A percentile compares a stretch with the other conserved stretches of the same genome.
Conservation (phyloP, 768 basidiomycete genomes). For the Trametes maxima region DNA sequence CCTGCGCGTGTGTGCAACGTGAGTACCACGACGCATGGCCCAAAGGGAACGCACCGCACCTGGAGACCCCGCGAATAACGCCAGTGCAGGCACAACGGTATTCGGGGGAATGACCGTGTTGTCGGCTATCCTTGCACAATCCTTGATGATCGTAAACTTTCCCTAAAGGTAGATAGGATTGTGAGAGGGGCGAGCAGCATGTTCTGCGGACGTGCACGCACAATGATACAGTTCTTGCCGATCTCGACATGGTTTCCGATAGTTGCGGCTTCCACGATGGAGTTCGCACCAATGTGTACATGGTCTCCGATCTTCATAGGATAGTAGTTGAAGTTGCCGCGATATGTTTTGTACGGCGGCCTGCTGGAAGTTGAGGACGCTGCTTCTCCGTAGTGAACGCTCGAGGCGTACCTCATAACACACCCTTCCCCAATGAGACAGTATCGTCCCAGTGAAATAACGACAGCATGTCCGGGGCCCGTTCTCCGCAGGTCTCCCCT, state of each 20-base stretch:
- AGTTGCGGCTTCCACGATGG: conserved; percentile 90
- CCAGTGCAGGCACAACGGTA: conserved; percentile 88
- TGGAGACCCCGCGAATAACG: conserved; percentile 87
- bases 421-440: conserved; percentile 89
- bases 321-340: conserved; percentile 94
- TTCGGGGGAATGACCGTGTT: conserved; percentile 89
- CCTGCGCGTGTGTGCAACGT: conserved; percentile 46
- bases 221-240: conserved; percentile 94
- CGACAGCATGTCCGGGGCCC: conserved; percentile 90
- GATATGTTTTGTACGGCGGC: conserved; percentile 88
- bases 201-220: conserved; percentile 40
- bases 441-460: conserved; percentile 91
- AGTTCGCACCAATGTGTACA: conserved; percentile 89
- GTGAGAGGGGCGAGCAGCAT: neutral
- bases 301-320: conserved; percentile 97
- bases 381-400: neutral
- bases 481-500: conserved; percentile 91
- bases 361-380: conserved; percentile 36
- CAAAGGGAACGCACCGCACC: conserved; percentile 47
- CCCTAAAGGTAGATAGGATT: conserved; percentile 54
- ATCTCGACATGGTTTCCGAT: conserved; percentile 95
- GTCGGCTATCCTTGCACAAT: conserved; percentile 89
- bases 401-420: conserved; percentile 68
- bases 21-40: neutral
- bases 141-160: conserved; percentile 95